A percentile compares a stretch with the other conserved stretches of the same genome.
phyloP scores from a whole-genome alignment of 495 filamentous ascomycete species.

The Cercophora newfieldiana region DNA sequence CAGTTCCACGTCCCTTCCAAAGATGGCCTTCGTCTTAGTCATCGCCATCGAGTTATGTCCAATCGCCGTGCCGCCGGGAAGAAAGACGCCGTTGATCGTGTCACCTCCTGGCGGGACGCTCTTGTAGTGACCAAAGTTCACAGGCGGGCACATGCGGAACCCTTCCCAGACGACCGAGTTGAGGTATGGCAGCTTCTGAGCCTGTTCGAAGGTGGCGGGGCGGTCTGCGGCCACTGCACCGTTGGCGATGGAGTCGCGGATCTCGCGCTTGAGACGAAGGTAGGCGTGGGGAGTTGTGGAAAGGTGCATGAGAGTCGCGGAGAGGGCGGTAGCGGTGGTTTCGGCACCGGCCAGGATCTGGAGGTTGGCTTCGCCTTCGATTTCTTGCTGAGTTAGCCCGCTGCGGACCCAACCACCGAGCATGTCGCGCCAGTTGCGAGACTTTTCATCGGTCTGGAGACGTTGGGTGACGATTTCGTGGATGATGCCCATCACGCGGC shows the following conservation, averaged over 20 bases:
- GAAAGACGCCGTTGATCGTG: conserved; percentile 41
- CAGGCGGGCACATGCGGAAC: conserved; percentile 43
- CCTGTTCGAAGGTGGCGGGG: conserved; percentile 42
- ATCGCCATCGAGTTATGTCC: conserved; percentile 38
- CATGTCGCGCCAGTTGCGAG: conserved; percentile 11
- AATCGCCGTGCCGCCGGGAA: conserved; percentile 51
- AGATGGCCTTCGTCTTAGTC: conserved; percentile 40
- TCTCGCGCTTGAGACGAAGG: conserved; percentile 55
- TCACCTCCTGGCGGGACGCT: conserved; percentile 49
- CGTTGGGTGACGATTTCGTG: conserved; percentile 10
- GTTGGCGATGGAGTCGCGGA: conserved; percentile 38
- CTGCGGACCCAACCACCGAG: conserved; percentile 33
- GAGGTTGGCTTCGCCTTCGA: conserved; percentile 43
- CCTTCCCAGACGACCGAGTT: conserved; percentile 50
- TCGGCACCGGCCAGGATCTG: conserved; percentile 60
- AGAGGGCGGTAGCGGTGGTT: conserved; percentile 60
- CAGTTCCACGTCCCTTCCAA: conserved; percentile 44
- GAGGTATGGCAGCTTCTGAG: conserved; percentile 42
- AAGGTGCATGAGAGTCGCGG: conserved; percentile 54
- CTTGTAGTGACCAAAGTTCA: conserved; percentile 33
- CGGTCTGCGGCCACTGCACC: conserved; percentile 27
- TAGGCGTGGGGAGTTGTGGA: conserved; percentile 47
- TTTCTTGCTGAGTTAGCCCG: conserved; percentile 41
- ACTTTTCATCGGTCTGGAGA: not conserved
- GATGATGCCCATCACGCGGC: conserved; percentile 11